Percentiles rank a stretch among this genome's conserved stretches.
Conservation (phyloP, 1,284 basidiomycete species). For the Inonotus obliquus region DNA sequence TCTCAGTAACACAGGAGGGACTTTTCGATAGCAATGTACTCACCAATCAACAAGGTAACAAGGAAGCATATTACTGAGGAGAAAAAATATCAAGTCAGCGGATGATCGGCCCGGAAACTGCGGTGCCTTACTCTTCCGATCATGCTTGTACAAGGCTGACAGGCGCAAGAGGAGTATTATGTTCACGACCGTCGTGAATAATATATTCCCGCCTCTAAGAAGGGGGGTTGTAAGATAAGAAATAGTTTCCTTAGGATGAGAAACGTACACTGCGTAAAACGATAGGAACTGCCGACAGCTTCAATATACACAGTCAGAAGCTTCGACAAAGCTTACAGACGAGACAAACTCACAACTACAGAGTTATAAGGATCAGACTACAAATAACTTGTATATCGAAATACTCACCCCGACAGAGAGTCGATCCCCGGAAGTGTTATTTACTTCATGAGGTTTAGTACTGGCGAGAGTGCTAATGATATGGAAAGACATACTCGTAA, state of each 20-base stretch:
- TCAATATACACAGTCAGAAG: not conserved
- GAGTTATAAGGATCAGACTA: not conserved
- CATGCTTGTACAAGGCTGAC: not conserved
- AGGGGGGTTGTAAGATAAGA: not conserved
- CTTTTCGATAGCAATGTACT: too few relatives aligned
- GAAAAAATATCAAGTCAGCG: too few relatives aligned
- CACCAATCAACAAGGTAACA: not conserved
- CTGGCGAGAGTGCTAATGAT: not conserved
- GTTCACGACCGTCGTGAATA: not conserved
- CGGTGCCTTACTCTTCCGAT: not conserved
- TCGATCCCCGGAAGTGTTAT: not conserved
- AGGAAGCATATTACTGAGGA: not conserved
- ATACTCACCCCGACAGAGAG: not conserved
- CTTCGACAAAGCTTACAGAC: not conserved
- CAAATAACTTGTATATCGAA: not conserved
- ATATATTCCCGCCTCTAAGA: not conserved
- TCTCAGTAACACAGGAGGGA: too few relatives aligned
- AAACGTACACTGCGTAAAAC: not conserved
- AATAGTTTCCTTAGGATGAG: not conserved
- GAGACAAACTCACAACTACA: not conserved
- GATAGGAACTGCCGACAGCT: not conserved
- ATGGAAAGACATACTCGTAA: not conserved
- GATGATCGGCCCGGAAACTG: not conserved
- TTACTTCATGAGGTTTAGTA: not conserved
- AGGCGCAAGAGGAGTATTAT: not conserved